Evolutionary conservation across 345 rosid genomes (phyloP), one percentile per base, ranked within the genome.

Genomic region (Hypericum androsaemum): DNA sequence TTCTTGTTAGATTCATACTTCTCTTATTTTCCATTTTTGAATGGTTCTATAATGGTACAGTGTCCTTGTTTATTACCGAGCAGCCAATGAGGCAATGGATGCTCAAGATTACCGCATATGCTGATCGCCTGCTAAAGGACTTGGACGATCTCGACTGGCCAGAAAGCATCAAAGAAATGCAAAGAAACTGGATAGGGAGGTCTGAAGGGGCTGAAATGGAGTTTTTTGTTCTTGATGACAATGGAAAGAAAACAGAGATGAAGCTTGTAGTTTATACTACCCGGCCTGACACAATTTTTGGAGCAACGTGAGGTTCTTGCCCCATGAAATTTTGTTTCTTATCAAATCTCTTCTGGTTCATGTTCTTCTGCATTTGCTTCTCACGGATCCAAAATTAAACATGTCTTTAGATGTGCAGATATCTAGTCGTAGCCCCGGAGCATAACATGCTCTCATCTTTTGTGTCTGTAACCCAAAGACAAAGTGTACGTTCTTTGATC

Each of bases 41-140:
- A 77, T 62, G 52, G 71, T 78, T 76, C 76, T 72, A 70, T 71
- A 79, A 80, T 84, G 84, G 77, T 78, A 86, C 95, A 86, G 88
- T 84, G 82, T 84, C 80, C 65, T 84, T 89, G 82, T 86, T 86
- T 84, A 77, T 86, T 74, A 80, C 88, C 86, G 73, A 89, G 94
- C 94, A 89, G 97, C 94, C 96, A 68, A 89, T 89, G 97, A 75
- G 90, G 77, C 96, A 89, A 63, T 89, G 97, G 96, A 86, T 86
- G 82, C 89, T 89, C 70, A 89, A 79, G 80, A 89, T 89, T 60
- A 89, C 94, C 50, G 95, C 83, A 3, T 89, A 89, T 52, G 96
- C 92, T 61, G 96, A 86, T 65, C 88, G 87, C 42, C 96, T 86
- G 71, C 85, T 84, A 32, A 81, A 86, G 67, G 97, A 89, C 77